phyloP scores from a whole-genome alignment of 306 rosid species.

The Purshia tridentata region DNA sequence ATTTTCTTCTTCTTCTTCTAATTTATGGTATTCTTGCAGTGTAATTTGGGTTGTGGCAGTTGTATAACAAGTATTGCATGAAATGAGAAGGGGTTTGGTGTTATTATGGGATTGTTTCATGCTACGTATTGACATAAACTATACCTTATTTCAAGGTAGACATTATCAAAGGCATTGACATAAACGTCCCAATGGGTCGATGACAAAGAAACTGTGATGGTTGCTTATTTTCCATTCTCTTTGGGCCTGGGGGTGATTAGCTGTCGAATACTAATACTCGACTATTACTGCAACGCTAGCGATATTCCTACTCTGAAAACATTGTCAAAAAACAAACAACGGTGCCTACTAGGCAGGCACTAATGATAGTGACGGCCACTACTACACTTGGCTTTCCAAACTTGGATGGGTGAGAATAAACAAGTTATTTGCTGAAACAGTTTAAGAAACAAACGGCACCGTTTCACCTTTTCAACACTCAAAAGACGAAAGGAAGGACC shows the following conservation, averaged over 20 bases:
- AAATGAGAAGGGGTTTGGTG: conserved; percentile 43
- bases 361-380: too few species aligned
- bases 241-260: not conserved
- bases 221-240: not conserved
- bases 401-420: too few species aligned
- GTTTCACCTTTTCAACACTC: too few species aligned
- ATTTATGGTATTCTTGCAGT: conserved; percentile 46
- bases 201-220: not conserved
- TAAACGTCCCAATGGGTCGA: not conserved
- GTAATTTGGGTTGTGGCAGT: conserved; percentile 51
- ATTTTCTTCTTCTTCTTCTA: conserved; percentile 12
- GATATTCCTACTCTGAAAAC: not conserved
- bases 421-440: too few species aligned
- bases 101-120: conserved; percentile 33
- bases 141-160: not conserved
- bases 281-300: not conserved
- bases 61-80: conserved; percentile 41
- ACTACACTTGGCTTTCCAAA: too few species aligned
- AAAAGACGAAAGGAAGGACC: too few species aligned
- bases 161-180: not conserved
- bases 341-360: too few species aligned
- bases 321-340: not conserved
- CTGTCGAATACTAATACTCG: too few species aligned
- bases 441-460: too few species aligned
- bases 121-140: not conserved